Percentiles rank a stretch among this genome's conserved stretches.
Conservation (phyloP, 225 moss, liverwort and hornwort genomes). For the Lunularia cruciata region DNA sequence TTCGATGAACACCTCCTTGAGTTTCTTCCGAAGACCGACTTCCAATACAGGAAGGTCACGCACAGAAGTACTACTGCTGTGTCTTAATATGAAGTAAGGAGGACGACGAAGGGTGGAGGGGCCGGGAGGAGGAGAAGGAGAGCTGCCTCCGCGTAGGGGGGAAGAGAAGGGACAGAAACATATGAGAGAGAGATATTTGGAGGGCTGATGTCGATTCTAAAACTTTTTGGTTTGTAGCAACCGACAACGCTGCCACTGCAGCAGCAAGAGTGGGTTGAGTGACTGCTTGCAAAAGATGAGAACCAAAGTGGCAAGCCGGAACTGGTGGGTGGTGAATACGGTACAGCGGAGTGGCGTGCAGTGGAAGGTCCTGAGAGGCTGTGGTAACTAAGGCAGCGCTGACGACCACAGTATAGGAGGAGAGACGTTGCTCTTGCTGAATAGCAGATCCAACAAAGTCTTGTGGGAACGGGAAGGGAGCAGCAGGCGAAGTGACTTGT, state of each 20-base stretch:
- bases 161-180: neutral
- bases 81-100: neutral
- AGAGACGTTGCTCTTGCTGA: neutral
- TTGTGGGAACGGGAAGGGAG: neutral
- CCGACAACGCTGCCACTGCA: neutral
- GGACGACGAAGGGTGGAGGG: too few relatives aligned
- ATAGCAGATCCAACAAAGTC: too few relatives aligned
- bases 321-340: slow-evolving; percentile 2
- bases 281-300: neutral
- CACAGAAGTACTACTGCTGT: neutral
- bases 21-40: neutral
- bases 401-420: neutral
- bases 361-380: neutral
- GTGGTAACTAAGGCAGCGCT: neutral
- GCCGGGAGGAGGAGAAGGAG: neutral
- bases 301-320: slow-evolving; percentile 8
- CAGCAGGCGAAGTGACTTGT: neutral
- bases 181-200: slow-evolving; percentile 10
- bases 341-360: too few relatives aligned
- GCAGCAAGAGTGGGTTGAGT: too few relatives aligned
- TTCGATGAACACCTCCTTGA: neutral
- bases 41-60: neutral
- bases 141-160: neutral
- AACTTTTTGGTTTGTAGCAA: neutral
- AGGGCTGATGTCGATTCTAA: slow-evolving; percentile 4